phyloP scores from a whole-genome alignment of 2,329 filamentous ascomycete species.

The Xylariaceae sp. region DNA sequence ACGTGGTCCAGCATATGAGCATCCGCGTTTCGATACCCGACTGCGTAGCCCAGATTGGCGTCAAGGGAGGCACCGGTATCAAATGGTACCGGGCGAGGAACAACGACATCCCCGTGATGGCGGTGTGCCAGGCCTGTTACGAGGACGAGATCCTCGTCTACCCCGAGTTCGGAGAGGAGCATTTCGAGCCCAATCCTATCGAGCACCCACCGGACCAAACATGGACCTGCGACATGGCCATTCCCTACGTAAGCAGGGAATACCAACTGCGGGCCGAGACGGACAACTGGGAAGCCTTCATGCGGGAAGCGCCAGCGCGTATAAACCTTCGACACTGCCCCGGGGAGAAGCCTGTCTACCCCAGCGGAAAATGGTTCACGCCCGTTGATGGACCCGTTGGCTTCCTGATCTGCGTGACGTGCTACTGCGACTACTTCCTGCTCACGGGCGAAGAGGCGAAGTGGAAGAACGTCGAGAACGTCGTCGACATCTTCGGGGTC shows the following conservation, averaged over 20 bases:
- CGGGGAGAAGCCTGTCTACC: slow-evolving; percentile 5
- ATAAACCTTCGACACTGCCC: slow-evolving; percentile 7
- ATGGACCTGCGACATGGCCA: slow-evolving; percentile 8
- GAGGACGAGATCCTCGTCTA: slow-evolving; percentile 8
- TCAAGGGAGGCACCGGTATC: slow-evolving; percentile 2
- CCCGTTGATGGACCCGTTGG: slow-evolving; percentile 6
- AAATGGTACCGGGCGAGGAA: slow-evolving; percentile 12
- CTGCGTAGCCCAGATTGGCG: slow-evolving; percentile 5
- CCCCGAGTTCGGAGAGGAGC: slow-evolving; percentile 4
- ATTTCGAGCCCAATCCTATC: slow-evolving; percentile 7
- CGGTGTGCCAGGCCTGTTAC: slow-evolving; percentile 11
- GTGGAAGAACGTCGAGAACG: slow-evolving; percentile 8
- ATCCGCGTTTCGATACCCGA: slow-evolving; percentile 5
- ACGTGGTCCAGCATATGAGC: slow-evolving; percentile 6
- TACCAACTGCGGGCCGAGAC: slow-evolving; percentile 6
- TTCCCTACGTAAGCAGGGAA: slow-evolving; percentile 7
- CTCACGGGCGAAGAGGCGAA: slow-evolving; percentile 1
- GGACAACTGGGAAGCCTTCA: slow-evolving; percentile 7
- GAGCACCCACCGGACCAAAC: slow-evolving; percentile 3
- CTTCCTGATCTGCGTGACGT: slow-evolving; percentile 10
- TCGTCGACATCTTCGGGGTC: slow-evolving; percentile 3
- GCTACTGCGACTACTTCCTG: slow-evolving; percentile 13
- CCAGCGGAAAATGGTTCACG: slow-evolving; percentile 9
- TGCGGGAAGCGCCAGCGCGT: background rate
- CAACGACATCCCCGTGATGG: slow-evolving; percentile 8